phyloP scores from a whole-genome alignment of 768 basidiomycete species.

The Rhizopogon roseolus region DNA sequence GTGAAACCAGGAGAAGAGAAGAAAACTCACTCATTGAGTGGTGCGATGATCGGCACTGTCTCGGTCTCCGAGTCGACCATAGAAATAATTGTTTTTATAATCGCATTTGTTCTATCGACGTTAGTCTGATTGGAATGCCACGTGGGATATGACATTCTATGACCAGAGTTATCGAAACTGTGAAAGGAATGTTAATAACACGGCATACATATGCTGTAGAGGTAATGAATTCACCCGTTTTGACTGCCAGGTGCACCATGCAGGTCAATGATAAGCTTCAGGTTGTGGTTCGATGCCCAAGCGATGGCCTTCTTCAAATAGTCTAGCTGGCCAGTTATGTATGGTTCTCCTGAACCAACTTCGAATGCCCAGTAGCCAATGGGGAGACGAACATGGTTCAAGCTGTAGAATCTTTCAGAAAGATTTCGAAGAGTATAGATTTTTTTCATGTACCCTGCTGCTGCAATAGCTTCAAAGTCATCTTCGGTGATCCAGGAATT shows the following conservation, averaged over 20 bases:
- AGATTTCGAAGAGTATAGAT: background rate
- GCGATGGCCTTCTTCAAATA: slow-evolving; percentile 43
- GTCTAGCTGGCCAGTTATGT: slow-evolving; percentile 37
- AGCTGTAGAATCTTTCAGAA: slow-evolving; percentile 32
- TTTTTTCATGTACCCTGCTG: background rate
- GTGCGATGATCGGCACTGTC: slow-evolving; percentile 58
- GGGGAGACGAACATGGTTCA: slow-evolving; percentile 63
- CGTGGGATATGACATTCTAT: slow-evolving; percentile 46
- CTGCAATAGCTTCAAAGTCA: slow-evolving; percentile 61
- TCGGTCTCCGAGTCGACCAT: slow-evolving; percentile 50
- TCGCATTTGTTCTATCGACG: slow-evolving; percentile 46
- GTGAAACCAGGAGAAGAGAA: background rate
- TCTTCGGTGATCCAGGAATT: slow-evolving; percentile 61
- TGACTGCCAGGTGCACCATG: slow-evolving; percentile 51
- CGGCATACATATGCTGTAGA: background rate
- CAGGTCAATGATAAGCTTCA: slow-evolving; percentile 51
- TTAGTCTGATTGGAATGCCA: slow-evolving; percentile 47
- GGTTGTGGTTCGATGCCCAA: slow-evolving; percentile 31
- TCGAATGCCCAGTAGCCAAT: slow-evolving; percentile 50
- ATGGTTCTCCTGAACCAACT: slow-evolving; percentile 34
- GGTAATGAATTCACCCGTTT: slow-evolving; percentile 36
- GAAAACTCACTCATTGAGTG: slow-evolving; percentile 54
- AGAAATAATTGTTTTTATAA: slow-evolving; percentile 50
- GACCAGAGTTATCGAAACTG: slow-evolving; percentile 76
- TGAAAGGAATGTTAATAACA: slow-evolving; percentile 12